These are phyloP conservation scores for Echeveria elegans DNA, from an alignment of 164 flowering plant species.

Conservation along the genomic window DNA sequence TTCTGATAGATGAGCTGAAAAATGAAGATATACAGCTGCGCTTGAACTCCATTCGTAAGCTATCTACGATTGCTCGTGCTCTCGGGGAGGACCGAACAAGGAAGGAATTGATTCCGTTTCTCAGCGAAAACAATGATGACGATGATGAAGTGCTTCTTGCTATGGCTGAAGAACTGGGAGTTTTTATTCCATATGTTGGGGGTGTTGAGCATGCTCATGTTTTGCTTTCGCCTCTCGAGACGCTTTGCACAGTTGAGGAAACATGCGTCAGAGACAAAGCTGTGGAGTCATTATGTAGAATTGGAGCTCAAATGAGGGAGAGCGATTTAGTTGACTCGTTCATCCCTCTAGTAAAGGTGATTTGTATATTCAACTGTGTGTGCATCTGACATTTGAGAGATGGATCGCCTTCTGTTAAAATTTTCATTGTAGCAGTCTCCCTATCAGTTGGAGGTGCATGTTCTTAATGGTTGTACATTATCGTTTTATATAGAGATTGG, in stretches of 20 bases:
- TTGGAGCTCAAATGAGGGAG: conserved; percentile 93
- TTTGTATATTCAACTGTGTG: neutral
- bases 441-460: neutral
- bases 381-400: neutral
- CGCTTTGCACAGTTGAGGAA: conserved; percentile 90
- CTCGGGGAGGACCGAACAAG: conserved; percentile 92
- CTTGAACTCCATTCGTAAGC: conserved; percentile 78
- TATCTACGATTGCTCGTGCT: conserved; percentile 95
- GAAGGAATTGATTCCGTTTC: conserved; percentile 88
- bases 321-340: conserved; percentile 78
- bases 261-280: conserved; percentile 97
- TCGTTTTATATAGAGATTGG: conserved; percentile 60
- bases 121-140: conserved; percentile 93
- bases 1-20: conserved; percentile 84
- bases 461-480: neutral
- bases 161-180: conserved; percentile 96
- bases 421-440: neutral
- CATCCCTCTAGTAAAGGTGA: conserved; percentile 85
- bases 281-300: conserved; percentile 88
- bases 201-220: conserved; percentile 89
- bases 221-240: conserved; percentile 79
- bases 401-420: neutral
- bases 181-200: conserved; percentile 91
- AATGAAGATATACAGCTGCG: conserved; percentile 94
- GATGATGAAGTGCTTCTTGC: conserved; percentile 98